phyloP scores from a whole-genome alignment of 1,284 basidiomycete species.

The Tilletiopsis washingtonensis region DNA sequence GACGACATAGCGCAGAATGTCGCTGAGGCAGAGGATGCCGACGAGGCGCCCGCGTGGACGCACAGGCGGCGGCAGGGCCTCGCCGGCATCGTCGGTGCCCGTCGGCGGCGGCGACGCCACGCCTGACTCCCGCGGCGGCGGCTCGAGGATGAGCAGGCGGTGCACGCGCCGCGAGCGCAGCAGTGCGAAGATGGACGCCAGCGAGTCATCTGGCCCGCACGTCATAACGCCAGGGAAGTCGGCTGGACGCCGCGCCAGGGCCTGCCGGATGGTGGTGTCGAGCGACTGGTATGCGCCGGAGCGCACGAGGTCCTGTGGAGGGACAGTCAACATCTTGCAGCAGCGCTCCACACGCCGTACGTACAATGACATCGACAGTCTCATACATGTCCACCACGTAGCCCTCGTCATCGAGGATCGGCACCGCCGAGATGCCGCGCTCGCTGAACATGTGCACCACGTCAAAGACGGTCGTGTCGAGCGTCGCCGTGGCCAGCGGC shows the following conservation, averaged over 20 bases:
- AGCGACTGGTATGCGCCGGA: slow-evolving; percentile 87
- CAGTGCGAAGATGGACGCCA: slow-evolving; percentile 84
- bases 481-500: slow-evolving; percentile 84
- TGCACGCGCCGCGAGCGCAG: slow-evolving; percentile 90
- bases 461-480: slow-evolving; percentile 89
- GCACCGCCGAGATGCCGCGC: slow-evolving; percentile 88
- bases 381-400: slow-evolving; percentile 95
- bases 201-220: slow-evolving; percentile 83
- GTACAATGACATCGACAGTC: slow-evolving; percentile 94
- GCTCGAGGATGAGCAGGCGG: slow-evolving; percentile 55
- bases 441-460: slow-evolving; percentile 99
- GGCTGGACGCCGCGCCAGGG: slow-evolving; percentile 72
- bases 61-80: background rate
- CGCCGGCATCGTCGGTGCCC: too few relatives aligned
- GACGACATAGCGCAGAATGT: slow-evolving; percentile 41
- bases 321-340: background rate
- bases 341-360: slow-evolving; percentile 47
- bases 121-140: slow-evolving; percentile 3
- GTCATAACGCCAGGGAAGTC: slow-evolving; percentile 96
- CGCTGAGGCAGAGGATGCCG: slow-evolving; percentile 40
- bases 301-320: slow-evolving; percentile 55
- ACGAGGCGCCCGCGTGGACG: slow-evolving; percentile 22
- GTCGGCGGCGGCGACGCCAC: background rate
- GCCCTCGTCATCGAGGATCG: slow-evolving; percentile 86
- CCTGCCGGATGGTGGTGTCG: slow-evolving; percentile 89